These are phyloP conservation scores for Acephala macrosclerotiorum DNA, from an alignment of 2,329 filamentous ascomycete species.

Conservation along the genomic window DNA sequence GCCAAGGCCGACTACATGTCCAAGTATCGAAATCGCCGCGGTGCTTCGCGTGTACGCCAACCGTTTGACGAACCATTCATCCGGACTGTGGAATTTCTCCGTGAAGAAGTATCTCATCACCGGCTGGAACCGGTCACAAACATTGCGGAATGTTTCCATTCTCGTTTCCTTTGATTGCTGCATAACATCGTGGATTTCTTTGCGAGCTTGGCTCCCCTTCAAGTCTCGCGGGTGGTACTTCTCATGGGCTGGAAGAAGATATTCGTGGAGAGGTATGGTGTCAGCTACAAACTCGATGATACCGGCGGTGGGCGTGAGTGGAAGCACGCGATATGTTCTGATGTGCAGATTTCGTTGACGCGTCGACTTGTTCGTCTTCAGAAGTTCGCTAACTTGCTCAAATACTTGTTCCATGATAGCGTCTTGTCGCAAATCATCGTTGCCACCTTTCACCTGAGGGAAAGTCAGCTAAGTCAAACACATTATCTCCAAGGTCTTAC, in stretches of 20 bases:
- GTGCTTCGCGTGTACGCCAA: constrained; percentile 93
- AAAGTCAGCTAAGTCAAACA: constrained; percentile 33
- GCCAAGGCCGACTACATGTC: constrained; percentile 89
- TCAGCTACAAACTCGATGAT: constrained; percentile 97
- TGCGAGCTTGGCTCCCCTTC: constrained; percentile 78
- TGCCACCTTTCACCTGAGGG: constrained; percentile 82
- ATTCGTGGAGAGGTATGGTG: constrained; percentile 91
- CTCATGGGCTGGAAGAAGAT: constrained; percentile 88
- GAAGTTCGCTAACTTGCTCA: constrained; percentile 88
- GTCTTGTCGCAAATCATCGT: constrained; percentile 95
- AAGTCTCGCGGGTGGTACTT: constrained; percentile 85
- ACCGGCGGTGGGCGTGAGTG: constrained; percentile 82
- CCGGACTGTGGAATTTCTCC: constrained; percentile 90
- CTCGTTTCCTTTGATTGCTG: constrained; percentile 73
- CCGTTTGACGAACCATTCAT: constrained; percentile 92
- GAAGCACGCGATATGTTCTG: constrained; percentile 95
- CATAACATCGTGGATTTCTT: constrained; percentile 79
- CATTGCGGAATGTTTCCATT: constrained; percentile 76
- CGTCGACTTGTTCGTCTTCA: constrained; percentile 86
- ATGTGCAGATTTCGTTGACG: constrained; percentile 89
- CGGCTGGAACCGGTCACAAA: constrained; percentile 84
- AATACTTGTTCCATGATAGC: constrained; percentile 99
- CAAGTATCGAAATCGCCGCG: constrained; percentile 93
- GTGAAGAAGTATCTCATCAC: constrained; percentile 98
- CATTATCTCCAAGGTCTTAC: constrained; percentile 51